Evolutionary conservation across 805 yeast species (phyloP).

Genomic region (Starmera dryadoides): DNA sequence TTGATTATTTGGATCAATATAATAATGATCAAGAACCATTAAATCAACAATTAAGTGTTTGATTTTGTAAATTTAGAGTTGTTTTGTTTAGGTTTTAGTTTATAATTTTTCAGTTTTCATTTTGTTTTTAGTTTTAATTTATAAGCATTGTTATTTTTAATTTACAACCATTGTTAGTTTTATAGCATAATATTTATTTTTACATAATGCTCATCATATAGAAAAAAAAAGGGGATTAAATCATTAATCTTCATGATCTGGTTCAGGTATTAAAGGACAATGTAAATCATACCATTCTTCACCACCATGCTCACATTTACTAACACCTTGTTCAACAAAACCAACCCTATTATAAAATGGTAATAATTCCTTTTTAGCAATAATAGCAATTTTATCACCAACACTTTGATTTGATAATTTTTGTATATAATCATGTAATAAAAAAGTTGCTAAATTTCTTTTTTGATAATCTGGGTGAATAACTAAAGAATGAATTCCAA

Average conservation of each 20-base stretch:
- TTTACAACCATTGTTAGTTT: background rate
- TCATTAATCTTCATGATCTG: conserved; percentile 28
- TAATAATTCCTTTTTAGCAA: conserved; percentile 62
- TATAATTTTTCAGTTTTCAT: background rate
- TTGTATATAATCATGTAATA: conserved; percentile 86
- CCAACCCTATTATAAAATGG: conserved; percentile 82
- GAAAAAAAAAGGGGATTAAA: no score
- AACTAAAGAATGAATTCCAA: conserved; percentile 80
- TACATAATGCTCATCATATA: no score
- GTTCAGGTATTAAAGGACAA: conserved; percentile 33
- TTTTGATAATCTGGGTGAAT: conserved; percentile 75
- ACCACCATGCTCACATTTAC: conserved; percentile 51
- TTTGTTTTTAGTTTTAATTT: background rate
- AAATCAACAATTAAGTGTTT: background rate
- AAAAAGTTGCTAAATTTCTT: conserved; percentile 71
- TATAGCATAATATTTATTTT: no score
- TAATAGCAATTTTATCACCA: conserved; percentile 67
- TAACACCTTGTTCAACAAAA: conserved; percentile 62
- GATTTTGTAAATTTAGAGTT: no score
- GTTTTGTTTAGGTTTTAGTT: background rate
- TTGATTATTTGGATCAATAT: conserved; percentile 7
- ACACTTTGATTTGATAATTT: conserved; percentile 81
- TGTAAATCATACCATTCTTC: conserved; percentile 55
- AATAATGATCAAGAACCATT: background rate
- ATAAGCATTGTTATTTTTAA: background rate